Evolutionary conservation across 805 yeast species (phyloP).

Genomic region (Candida chauliodis): DNA sequence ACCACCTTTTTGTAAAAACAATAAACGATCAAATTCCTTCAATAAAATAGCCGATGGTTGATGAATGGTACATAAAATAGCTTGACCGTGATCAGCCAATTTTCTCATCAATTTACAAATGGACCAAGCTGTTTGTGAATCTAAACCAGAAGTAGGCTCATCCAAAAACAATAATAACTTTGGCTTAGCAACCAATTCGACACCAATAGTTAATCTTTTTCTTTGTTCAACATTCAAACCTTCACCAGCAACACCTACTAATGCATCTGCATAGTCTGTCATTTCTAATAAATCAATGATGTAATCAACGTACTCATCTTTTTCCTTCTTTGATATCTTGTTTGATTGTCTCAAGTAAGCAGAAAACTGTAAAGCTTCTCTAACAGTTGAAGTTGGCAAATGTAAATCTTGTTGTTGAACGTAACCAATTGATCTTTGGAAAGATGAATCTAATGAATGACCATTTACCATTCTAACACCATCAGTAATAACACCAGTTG

Average conservation of each 20-base stretch:
- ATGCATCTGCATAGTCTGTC: slow-evolving; percentile 26
- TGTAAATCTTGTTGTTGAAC: slow-evolving; percentile 35
- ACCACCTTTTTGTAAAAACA: slow-evolving; percentile 70
- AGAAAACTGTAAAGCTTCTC: slow-evolving; percentile 66
- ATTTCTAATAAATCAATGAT: slow-evolving; percentile 62
- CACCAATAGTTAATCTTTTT: slow-evolving; percentile 33
- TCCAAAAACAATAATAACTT: slow-evolving; percentile 35
- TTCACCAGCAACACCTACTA: slow-evolving; percentile 33
- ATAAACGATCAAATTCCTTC: slow-evolving; percentile 69
- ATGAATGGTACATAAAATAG: slow-evolving; percentile 56
- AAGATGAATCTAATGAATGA: slow-evolving; percentile 53
- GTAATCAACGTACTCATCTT: slow-evolving; percentile 64
- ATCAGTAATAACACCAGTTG: slow-evolving; percentile 68
- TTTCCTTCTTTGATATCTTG: slow-evolving; percentile 42
- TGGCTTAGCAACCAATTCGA: slow-evolving; percentile 40
- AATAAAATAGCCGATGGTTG: slow-evolving; percentile 77
- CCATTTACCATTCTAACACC: slow-evolving; percentile 65
- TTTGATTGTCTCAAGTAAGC: slow-evolving; percentile 70
- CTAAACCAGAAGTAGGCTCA: slow-evolving; percentile 39
- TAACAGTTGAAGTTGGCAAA: slow-evolving; percentile 28
- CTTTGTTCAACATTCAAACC: slow-evolving; percentile 35
- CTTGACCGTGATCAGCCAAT: slow-evolving; percentile 32
- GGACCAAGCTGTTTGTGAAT: slow-evolving; percentile 37
- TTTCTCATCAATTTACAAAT: slow-evolving; percentile 31
- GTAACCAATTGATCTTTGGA: slow-evolving; percentile 32